Evolutionary conservation across 2,329 filamentous ascomycete species (phyloP), one percentile per base, ranked within the genome.

Genomic region (Aulographum hederae): DNA sequence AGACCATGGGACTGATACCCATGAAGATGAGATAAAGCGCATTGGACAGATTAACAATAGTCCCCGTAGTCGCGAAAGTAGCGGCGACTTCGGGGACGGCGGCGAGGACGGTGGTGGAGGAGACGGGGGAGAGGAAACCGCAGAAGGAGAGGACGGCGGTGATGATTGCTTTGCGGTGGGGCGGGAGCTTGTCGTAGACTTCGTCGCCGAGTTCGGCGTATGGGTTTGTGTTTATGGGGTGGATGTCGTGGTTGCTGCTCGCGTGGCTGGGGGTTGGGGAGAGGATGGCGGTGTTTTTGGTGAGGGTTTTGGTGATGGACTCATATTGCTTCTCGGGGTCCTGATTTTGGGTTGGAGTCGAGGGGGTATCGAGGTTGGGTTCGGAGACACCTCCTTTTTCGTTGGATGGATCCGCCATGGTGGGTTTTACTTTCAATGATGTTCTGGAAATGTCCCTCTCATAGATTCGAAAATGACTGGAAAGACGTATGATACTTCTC

Each of bases 21-120:
- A 84, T 85, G 41, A 75, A 72, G 4, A 74, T 50, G 57, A 81
- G 65, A 41, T 80, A 81, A n/a, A 76, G 52, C 0, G 78, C 78
- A 52, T 85, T 86, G 45, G 67, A 74, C 28, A 78, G 52, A 45
- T 80, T 79, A 47, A 85, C 72, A 34, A 82, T 65, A 6, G 66
- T 67, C 4, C 73, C 74, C 0, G 67, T 76, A 0, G 74, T 80
- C 25, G 58, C 39, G 46, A 68, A 81, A 5, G 68, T 71, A 3
- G 47, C 48, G 2, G 77, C 76, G 4, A 86, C 72, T 48, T 86
- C 78, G 2, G 78, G 78, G 1, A 77, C 69, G 2, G 78, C 79
- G 1, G 77, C 65, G 10, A 86, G 53, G 6, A 85, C 69, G 1
- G 74, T 73, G 0, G 78, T 85, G 25, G 72, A 79, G 2, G 72